Percentiles rank a stretch among this genome's conserved stretches.
These are phyloP conservation scores for Gossypium mustelinum DNA, from an alignment of 345 rosid species.

Conservation along the genomic window DNA sequence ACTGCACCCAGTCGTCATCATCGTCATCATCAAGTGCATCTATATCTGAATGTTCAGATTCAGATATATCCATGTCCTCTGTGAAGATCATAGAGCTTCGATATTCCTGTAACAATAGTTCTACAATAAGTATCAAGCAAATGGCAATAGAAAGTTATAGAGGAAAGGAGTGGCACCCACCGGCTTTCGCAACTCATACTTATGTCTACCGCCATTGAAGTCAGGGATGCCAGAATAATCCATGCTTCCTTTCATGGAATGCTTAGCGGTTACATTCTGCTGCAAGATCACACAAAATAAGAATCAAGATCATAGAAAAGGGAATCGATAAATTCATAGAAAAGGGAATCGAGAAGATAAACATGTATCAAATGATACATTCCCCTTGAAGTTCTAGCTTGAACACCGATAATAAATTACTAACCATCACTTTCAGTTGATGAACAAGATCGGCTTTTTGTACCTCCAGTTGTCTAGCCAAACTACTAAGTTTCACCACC, in stretches of 20 bases:
- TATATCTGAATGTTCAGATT: conserved; percentile 55
- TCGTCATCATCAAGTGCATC: conserved; percentile 48
- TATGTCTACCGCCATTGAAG: conserved; percentile 28
- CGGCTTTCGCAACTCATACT: conserved; percentile 53
- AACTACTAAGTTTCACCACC: conserved; percentile 52
- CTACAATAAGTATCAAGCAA: background rate
- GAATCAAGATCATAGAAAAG: no score
- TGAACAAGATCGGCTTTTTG: conserved; percentile 65
- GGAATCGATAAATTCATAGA: no score
- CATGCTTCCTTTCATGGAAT: conserved; percentile 22
- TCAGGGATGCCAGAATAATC: conserved; percentile 24
- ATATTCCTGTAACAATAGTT: conserved; percentile 31
- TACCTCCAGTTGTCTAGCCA: conserved; percentile 54
- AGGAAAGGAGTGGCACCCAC: conserved; percentile 16
- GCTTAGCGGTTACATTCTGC: conserved; percentile 42
- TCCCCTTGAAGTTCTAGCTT: background rate
- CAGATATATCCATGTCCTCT: conserved; percentile 91
- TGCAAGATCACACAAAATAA: background rate
- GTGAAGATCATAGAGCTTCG: conserved; percentile 42
- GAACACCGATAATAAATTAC: conserved; percentile 11
- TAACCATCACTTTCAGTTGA: conserved; percentile 64
- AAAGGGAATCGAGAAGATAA: no score
- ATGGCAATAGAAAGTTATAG: background rate
- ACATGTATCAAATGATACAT: no score
- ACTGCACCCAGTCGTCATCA: conserved; percentile 59